These are phyloP conservation scores for Peronospora farinosa DNA, from an alignment of 352 stramenopile genomes.

Conservation along the genomic window DNA sequence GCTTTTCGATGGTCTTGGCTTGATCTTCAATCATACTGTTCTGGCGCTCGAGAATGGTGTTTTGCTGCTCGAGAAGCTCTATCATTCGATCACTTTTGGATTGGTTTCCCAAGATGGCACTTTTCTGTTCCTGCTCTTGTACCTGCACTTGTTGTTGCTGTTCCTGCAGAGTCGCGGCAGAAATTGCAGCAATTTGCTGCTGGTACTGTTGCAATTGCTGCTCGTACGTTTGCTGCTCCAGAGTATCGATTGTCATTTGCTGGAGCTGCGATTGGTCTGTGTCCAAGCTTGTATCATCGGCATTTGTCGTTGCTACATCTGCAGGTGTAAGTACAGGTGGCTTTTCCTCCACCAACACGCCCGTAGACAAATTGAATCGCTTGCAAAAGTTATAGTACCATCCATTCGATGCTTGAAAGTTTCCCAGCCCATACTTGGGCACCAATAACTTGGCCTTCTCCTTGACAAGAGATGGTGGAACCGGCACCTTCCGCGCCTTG, in stretches of 20 bases:
- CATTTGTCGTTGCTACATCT: not conserved
- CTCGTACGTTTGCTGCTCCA: constrained; percentile 19
- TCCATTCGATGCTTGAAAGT: constrained; percentile 44
- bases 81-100: constrained; percentile 35
- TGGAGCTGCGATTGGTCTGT: constrained; percentile 12
- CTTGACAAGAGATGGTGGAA: constrained; percentile 43
- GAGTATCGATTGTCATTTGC: constrained; percentile 15
- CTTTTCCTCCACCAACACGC: constrained; percentile 29
- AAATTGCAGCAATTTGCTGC: constrained; percentile 20
- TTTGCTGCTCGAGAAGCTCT: constrained; percentile 32
- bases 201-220: constrained; percentile 30
- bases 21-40: constrained; percentile 37
- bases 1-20: constrained; percentile 26
- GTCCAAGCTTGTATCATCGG: constrained; percentile 11
- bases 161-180: constrained; percentile 9
- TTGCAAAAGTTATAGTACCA: constrained; percentile 55
- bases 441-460: constrained; percentile 46
- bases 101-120: not conserved
- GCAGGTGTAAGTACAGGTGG: not conserved
- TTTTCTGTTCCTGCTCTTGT: constrained; percentile 8
- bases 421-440: constrained; percentile 36
- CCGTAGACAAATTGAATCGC: constrained; percentile 33
- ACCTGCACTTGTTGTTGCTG: constrained; percentile 9
- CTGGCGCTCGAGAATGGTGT: constrained; percentile 30
- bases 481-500: constrained; percentile 38